Evolutionary conservation across 108 stramenopile species (phyloP).

Genomic region (Seminavis robusta): DNA sequence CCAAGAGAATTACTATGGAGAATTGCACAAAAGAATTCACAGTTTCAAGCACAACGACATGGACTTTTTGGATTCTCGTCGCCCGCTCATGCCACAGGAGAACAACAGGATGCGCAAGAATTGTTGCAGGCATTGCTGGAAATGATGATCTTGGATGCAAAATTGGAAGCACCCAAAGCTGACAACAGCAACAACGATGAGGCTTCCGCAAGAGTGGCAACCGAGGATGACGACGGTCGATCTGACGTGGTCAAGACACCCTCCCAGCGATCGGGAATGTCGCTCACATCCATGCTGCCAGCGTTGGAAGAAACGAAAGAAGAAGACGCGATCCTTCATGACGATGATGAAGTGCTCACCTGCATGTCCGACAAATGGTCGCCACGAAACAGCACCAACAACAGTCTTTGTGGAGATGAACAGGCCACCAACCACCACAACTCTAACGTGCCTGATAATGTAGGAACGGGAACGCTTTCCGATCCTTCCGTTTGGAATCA

Average conservation of each 20-base stretch:
- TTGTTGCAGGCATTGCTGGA: slow-evolving; percentile 67
- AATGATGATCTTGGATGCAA: slow-evolving; percentile 35
- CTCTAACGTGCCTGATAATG: no score
- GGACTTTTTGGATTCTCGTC: slow-evolving; percentile 2
- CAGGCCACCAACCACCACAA: no score
- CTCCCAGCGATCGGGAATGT: no score
- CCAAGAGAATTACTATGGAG: neutral
- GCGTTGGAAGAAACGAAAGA: slow-evolving; percentile 28
- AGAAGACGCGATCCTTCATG: slow-evolving; percentile 7
- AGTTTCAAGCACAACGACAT: neutral
- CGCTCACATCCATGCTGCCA: neutral
- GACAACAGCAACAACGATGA: neutral
- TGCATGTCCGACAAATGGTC: neutral
- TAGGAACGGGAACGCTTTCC: no score
- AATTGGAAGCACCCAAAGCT: slow-evolving; percentile 5
- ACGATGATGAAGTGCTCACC: neutral
- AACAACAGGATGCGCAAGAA: slow-evolving; percentile 88
- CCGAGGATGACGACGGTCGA: neutral
- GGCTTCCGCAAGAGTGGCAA: neutral
- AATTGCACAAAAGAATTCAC: neutral
- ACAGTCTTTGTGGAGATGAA: no score
- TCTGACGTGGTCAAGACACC: neutral
- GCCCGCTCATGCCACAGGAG: neutral
- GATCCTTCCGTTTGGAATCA: no score
- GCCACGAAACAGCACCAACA: neutral